Conservation (phyloP, 129 eudicot species). For the Flaveria ramosissima region DNA sequence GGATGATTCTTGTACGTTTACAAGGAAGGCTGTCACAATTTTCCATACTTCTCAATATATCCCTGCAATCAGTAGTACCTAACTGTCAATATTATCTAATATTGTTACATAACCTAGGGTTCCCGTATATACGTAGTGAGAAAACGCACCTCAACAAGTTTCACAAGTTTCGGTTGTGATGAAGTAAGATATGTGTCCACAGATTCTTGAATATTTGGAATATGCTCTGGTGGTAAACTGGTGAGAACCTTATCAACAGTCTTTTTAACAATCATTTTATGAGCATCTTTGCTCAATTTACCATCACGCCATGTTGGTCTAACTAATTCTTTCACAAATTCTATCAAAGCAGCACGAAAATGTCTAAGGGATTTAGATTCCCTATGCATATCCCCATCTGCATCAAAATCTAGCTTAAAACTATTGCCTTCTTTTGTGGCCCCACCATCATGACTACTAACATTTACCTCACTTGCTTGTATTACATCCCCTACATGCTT, state of each 20-base stretch:
- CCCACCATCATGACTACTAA: slow-evolving; percentile 33
- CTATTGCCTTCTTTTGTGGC: slow-evolving; percentile 35
- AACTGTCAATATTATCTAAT: slow-evolving; percentile 24
- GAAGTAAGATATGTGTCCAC: slow-evolving; percentile 55
- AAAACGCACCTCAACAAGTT: slow-evolving; percentile 89
- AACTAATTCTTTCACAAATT: slow-evolving; percentile 76
- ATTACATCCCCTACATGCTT: slow-evolving; percentile 34
- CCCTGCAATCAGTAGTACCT: slow-evolving; percentile 60
- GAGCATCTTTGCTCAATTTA: slow-evolving; percentile 73
- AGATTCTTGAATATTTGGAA: slow-evolving; percentile 65
- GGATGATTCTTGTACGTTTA: slow-evolving; percentile 13
- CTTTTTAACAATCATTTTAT: slow-evolving; percentile 76
- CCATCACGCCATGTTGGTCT: slow-evolving; percentile 89
- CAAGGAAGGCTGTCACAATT: slow-evolving; percentile 40
- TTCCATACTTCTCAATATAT: slow-evolving; percentile 72
- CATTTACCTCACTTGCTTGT: slow-evolving; percentile 37
- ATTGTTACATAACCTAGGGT: background rate
- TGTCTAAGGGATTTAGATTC: slow-evolving; percentile 60
- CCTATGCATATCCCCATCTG: slow-evolving; percentile 44
- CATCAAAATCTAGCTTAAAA: slow-evolving; percentile 41
- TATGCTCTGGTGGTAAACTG: slow-evolving; percentile 52
- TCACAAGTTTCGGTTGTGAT: slow-evolving; percentile 59
- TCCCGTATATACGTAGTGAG: slow-evolving; percentile 1
- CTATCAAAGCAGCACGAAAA: slow-evolving; percentile 82
- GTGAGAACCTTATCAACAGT: slow-evolving; percentile 70